Base-by-base conservation (phyloP, 768 basidiomycete species). In the Macrolepiota albuminosa region DNA sequence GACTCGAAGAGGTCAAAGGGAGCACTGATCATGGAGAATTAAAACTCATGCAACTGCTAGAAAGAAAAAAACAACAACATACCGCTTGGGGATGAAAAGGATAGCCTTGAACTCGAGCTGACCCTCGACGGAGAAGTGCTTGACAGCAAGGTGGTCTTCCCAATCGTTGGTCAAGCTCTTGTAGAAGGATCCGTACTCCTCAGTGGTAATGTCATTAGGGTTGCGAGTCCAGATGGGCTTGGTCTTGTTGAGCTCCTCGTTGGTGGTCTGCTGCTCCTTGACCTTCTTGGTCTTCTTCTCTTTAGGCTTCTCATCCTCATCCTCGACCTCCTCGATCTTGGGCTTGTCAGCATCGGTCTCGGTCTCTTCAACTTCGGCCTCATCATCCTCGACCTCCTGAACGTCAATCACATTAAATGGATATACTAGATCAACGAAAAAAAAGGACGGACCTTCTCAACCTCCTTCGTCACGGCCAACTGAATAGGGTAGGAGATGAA, bases 71-170 rank as follows among this genome's bases (percentile, higher is more conserved):
- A 29, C 21, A 29, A 1, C 29, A 29, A 72, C 86, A 58, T 70
- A 92, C 92, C 94, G 91, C 78, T 97, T 98, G 66, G 96, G 96
- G 64, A 98, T 81, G 80, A 85, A 99, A 68, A 99, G 88, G 75
- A 99, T 96, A 33, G 96, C 97, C 86, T 98, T 98, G 86, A 99
- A 98, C 76, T 98, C 97, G 66, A 99, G 95, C 73, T 99, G 97
- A 82, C 97, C 97, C 76, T 99, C 97, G 50, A 99, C 96, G 54
- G 96, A 98, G 88, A 98, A 98, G 85, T 98, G 97, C 85, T 98
- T 99, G 74, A 98, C 94, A 37, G 95, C 91, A 55, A 99, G 92
- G 72, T 98, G 97, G 65, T 99, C 97, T 75, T 99, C 97, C 97
- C 97, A 99, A 77, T 99, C 97, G 75, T 99, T 99, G 68, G 92